These are phyloP conservation scores for Picea abies DNA, from an alignment of 83 land plant genomes.

Conservation along the genomic window DNA sequence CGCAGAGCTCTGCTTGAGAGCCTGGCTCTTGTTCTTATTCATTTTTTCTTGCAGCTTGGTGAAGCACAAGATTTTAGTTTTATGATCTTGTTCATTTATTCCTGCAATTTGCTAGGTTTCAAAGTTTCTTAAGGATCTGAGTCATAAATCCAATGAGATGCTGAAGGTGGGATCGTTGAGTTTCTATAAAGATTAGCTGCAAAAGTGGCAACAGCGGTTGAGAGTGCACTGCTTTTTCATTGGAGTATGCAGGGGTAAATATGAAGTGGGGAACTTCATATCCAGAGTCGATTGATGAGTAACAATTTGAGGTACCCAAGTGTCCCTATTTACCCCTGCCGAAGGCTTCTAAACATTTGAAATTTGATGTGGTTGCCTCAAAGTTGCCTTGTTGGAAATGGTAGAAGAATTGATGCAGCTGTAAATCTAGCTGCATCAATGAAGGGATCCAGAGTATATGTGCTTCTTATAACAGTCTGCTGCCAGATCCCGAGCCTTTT, in stretches of 20 bases:
- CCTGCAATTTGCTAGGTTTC: background rate
- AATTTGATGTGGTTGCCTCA: conserved; percentile 46
- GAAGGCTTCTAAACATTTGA: conserved; percentile 21
- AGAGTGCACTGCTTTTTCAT: conserved; percentile 20
- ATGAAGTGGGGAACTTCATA: conserved; percentile 60
- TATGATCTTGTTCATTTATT: no score
- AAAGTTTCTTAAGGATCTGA: conserved; percentile 12
- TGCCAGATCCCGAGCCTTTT: conserved; percentile 51
- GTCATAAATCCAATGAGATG: background rate
- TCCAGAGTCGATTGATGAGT: conserved; percentile 62
- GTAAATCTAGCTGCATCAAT: conserved; percentile 48
- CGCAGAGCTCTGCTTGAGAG: no score
- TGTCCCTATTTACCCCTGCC: conserved; percentile 48
- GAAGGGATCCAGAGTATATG: conserved; percentile 25
- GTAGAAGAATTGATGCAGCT: conserved; percentile 36
- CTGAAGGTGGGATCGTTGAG: conserved; percentile 53
- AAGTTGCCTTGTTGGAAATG: conserved; percentile 47
- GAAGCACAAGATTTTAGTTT: no score
- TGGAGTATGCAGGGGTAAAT: conserved; percentile 39
- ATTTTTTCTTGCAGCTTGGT: no score
- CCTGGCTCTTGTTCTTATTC: no score
- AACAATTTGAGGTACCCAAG: conserved; percentile 52
- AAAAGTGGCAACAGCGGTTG: conserved; percentile 41
- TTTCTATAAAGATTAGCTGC: conserved; percentile 37
- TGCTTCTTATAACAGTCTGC: conserved; percentile 43